Conservation (phyloP, 2,329 filamentous ascomycete species). For the Cladobotryum mycophilum region DNA sequence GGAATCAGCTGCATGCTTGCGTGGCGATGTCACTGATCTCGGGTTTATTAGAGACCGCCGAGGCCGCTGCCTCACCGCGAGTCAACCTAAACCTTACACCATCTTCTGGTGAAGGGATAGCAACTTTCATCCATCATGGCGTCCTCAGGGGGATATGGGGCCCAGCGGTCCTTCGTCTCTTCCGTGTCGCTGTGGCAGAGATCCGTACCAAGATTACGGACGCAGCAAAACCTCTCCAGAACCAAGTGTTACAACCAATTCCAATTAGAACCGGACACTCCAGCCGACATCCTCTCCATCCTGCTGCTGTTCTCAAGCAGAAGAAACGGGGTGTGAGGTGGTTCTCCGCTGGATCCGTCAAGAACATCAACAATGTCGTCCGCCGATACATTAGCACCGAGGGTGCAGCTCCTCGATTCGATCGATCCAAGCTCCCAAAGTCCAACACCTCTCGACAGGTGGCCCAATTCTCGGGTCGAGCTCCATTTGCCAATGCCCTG, state of each 20-base stretch:
- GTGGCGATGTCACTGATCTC: conserved; percentile 19
- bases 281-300: neutral
- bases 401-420: conserved; percentile 29
- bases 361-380: conserved; percentile 39
- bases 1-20: conserved; percentile 9
- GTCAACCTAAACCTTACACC: conserved; percentile 14
- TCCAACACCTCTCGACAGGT: conserved; percentile 46
- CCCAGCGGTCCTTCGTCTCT: conserved; percentile 47
- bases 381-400: conserved; percentile 47
- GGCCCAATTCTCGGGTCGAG: conserved; percentile 61
- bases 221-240: conserved; percentile 38
- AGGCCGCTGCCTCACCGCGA: conserved; percentile 7
- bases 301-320: conserved; percentile 14
- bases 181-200: conserved; percentile 46
- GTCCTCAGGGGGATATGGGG: conserved; percentile 52
- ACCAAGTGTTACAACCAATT: conserved; percentile 39
- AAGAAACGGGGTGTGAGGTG: conserved; percentile 35
- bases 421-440: conserved; percentile 43
- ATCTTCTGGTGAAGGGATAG: conserved; percentile 8
- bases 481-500: conserved; percentile 82
- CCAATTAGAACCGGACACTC: conserved; percentile 28
- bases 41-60: conserved; percentile 4
- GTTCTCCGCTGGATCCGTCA: conserved; percentile 39
- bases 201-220: conserved; percentile 44
- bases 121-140: conserved; percentile 38